A percentile compares a stretch with the other conserved stretches of the same genome.
Conservation (phyloP, 2,329 filamentous ascomycete species). For the Fusarium annulatum region DNA sequence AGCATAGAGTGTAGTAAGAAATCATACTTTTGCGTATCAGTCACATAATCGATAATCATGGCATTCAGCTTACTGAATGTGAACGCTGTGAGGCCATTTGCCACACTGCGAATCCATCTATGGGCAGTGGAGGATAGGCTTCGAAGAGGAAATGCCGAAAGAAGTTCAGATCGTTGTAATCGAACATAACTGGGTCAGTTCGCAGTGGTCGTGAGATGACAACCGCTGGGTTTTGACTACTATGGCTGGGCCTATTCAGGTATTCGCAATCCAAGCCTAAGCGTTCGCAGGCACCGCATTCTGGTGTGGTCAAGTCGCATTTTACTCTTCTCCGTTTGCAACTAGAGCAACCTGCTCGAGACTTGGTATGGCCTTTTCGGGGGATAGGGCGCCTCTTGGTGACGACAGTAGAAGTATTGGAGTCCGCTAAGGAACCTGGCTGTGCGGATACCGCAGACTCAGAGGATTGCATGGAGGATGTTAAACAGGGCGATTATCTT, state of each 20-base stretch:
- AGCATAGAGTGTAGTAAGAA: slow-evolving; percentile 57
- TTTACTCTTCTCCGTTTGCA: slow-evolving; percentile 58
- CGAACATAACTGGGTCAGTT: slow-evolving; percentile 48
- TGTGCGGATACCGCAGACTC: slow-evolving; percentile 1
- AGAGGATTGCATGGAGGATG: neutral
- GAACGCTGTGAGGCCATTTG: slow-evolving; percentile 51
- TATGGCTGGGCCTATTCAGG: slow-evolving; percentile 8
- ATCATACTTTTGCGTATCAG: slow-evolving; percentile 47
- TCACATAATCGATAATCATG: neutral
- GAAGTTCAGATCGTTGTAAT: slow-evolving; percentile 59
- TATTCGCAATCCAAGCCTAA: slow-evolving; percentile 53
- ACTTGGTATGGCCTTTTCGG: slow-evolving; percentile 51
- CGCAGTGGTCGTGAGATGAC: slow-evolving; percentile 28
- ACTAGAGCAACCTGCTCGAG: slow-evolving; percentile 47
- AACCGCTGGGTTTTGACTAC: neutral
- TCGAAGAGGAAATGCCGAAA: slow-evolving; percentile 64
- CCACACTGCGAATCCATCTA: slow-evolving; percentile 52
- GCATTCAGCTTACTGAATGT: slow-evolving; percentile 46
- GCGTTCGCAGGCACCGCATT: slow-evolving; percentile 51
- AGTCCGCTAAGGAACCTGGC: neutral
- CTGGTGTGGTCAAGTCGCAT: slow-evolving; percentile 52
- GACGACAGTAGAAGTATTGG: neutral
- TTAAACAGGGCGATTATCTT: no score
- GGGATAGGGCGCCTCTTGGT: slow-evolving; percentile 47
- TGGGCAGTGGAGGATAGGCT: slow-evolving; percentile 55